A percentile compares a stretch with the other conserved stretches of the same genome.
Conservation (phyloP, 345 rosid genomes). For the Boechera stricta region DNA sequence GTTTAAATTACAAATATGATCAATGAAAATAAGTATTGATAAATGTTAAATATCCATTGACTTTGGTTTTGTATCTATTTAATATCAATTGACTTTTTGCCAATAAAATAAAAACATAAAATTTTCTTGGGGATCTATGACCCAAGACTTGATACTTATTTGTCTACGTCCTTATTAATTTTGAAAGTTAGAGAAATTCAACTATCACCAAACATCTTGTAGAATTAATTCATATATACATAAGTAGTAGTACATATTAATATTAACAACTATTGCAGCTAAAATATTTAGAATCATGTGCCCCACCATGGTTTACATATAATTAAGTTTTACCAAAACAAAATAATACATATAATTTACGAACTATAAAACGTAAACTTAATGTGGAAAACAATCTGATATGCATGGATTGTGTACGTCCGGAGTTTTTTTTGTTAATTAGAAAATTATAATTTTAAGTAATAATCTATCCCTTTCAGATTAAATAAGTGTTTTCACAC, state of each 20-base stretch:
- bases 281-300: neutral
- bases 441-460: neutral
- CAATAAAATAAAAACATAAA: conserved; percentile 13
- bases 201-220: conserved; percentile 30
- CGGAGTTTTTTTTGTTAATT: neutral
- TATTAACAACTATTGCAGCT: neutral
- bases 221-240: neutral
- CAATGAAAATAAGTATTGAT: neutral
- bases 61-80: conserved; percentile 30
- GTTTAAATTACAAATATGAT: conserved; percentile 9
- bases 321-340: neutral
- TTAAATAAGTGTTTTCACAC: no score
- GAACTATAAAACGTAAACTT: neutral
- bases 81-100: conserved; percentile 39
- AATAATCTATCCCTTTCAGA: no score
- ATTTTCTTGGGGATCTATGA: conserved; percentile 33
- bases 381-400: neutral
- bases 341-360: neutral
- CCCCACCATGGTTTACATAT: neutral
- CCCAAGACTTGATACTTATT: conserved; percentile 37
- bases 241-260: neutral
- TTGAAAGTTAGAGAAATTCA: conserved; percentile 24
- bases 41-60: conserved; percentile 31
- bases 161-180: neutral
- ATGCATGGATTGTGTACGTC: conserved; percentile 9